These are phyloP conservation scores for Drechslerella dactyloides DNA, from an alignment of 2,329 filamentous ascomycete species.

Conservation along the genomic window DNA sequence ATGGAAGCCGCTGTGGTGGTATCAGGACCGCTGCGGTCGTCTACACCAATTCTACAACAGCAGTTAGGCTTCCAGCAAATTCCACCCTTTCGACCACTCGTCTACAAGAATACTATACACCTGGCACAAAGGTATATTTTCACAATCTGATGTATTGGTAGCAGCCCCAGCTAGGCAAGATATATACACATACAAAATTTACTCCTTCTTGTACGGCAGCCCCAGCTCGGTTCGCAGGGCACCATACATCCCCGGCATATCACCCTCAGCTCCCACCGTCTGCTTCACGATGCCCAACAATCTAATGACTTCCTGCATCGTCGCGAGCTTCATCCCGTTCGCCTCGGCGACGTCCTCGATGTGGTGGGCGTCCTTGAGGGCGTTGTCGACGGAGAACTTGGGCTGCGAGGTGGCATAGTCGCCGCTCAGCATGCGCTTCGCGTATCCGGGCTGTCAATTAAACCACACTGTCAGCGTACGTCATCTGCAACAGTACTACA, in stretches of 20 bases:
- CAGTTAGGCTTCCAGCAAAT: no score
- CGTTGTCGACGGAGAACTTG: constrained; percentile 81
- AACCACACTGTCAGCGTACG: no score
- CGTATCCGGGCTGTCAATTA: constrained; percentile 70
- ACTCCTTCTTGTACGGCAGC: constrained; percentile 42
- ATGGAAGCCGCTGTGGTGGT: no score
- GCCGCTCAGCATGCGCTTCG: constrained; percentile 73
- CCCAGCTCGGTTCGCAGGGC: constrained; percentile 36
- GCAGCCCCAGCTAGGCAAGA: no score
- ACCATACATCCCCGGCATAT: constrained; percentile 58
- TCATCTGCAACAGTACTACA: no score
- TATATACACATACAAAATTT: not conserved
- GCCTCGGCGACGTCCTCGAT: constrained; percentile 70
- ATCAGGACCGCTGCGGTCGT: no score
- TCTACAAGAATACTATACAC: no score
- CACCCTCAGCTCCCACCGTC: constrained; percentile 72
- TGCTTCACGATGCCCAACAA: constrained; percentile 74
- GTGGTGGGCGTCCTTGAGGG: constrained; percentile 80
- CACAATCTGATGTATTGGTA: no score
- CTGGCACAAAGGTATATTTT: no score
- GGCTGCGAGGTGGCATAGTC: constrained; percentile 77
- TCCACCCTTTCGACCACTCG: no score
- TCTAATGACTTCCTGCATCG: constrained; percentile 70
- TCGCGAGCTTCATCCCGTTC: constrained; percentile 69
- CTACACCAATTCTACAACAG: no score